Evolutionary conservation across 768 basidiomycete species (phyloP).

Genomic region (Boletellus ananas): DNA sequence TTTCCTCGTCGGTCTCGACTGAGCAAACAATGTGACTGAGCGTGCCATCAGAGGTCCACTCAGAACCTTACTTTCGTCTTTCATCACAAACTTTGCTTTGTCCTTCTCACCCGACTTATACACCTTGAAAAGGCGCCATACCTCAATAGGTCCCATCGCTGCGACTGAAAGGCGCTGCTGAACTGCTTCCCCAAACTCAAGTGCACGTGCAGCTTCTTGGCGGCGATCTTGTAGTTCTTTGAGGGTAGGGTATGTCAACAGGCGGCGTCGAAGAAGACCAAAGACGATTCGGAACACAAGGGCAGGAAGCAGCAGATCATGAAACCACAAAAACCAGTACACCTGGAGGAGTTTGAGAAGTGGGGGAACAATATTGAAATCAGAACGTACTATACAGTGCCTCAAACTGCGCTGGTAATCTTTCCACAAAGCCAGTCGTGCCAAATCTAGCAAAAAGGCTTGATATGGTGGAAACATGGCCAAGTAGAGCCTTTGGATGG

Average conservation of each 20-base stretch:
- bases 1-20: conserved; percentile 24
- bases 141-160: conserved; percentile 48
- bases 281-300: conserved; percentile 47
- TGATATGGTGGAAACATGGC: conserved; percentile 48
- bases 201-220: conserved; percentile 44
- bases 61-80: conserved; percentile 2
- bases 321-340: conserved; percentile 64
- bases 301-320: conserved; percentile 52
- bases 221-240: conserved; percentile 52
- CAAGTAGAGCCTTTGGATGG: conserved; percentile 54
- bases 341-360: conserved; percentile 33
- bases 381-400: conserved; percentile 48
- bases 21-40: not conserved
- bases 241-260: conserved; percentile 54
- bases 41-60: not conserved
- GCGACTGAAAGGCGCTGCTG: conserved; percentile 43
- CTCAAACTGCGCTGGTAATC: conserved; percentile 42
- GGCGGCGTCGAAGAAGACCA: conserved; percentile 43
- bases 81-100: conserved; percentile 27
- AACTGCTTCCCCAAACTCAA: conserved; percentile 49
- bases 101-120: conserved; percentile 37
- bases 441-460: conserved; percentile 38
- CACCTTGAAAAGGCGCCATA: conserved; percentile 50
- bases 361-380: not conserved
- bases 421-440: conserved; percentile 53